Evolutionary conservation across 2,329 filamentous ascomycete species (phyloP), one percentile per base, ranked within the genome.

Genomic region (Amylocarpus encephaloides): DNA sequence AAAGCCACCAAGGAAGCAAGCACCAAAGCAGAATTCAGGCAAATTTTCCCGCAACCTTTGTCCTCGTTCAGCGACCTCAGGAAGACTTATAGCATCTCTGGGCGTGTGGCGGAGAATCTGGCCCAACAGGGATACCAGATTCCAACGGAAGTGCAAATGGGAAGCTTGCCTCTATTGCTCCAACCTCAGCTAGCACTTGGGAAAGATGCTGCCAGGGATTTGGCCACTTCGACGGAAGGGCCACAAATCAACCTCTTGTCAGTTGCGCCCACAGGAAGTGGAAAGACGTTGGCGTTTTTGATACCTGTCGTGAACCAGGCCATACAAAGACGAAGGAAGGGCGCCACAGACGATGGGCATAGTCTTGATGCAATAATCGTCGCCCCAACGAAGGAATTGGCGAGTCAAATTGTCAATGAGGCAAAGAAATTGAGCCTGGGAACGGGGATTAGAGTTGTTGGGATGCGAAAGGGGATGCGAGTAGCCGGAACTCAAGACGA

Each of bases 91-190:
- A 78, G 77, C n/a, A 80, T 96, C 38, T 86, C 88, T 3, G 73
- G 77, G 36, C 77, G 83, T 38, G 70, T 98, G 40, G 81, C 82
- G 1, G 80, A 86, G 53, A 98, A 98, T 63, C 73, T 98, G 29
- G 74, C 79, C 12, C 77, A 80, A n/a, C 88, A 97, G 69, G 89
- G 87, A 10, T 98, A 95, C 66, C 81, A 78, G 33, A 74, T 90
- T 50, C 93, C 93, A 11, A 98, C 93, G 0, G 92, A 97, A 69
- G 91, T 98, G 11, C 93, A 98, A 67, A 79, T 97, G 68, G 91
- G 81, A 3, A 85, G 84, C 61, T 69, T 98, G 56, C 92, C 93
- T 26, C 69, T 97, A 41, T 72, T 97, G 33, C 71, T 97, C 29
- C 69, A 75, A 13, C 74, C 79, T 0, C 71, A 74, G 54, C 71